These are phyloP conservation scores for Tulasnella calospora DNA, from an alignment of 768 basidiomycete species.

Conservation along the genomic window DNA sequence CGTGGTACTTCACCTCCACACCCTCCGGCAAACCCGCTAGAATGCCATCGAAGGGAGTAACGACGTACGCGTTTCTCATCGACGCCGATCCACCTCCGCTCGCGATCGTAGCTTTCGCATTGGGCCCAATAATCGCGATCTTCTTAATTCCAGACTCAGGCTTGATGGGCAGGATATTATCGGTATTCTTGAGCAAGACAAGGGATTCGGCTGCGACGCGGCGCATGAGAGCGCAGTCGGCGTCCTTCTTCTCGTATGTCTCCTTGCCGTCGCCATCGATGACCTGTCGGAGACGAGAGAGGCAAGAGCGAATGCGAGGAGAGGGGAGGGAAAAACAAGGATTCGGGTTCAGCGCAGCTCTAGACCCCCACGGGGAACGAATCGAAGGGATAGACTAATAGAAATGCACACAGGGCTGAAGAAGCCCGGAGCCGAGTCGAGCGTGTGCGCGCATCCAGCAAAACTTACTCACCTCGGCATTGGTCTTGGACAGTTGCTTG, in stretches of 20 bases:
- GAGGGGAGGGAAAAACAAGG: conserved; percentile 31
- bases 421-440: conserved; percentile 32
- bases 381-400: conserved; percentile 38
- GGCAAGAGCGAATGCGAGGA: conserved; percentile 44
- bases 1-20: conserved; percentile 50
- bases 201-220: conserved; percentile 51
- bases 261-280: conserved; percentile 56
- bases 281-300: conserved; percentile 33
- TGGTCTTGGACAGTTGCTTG: conserved; percentile 58
- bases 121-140: conserved; percentile 64
- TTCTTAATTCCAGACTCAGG: conserved; percentile 38
- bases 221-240: conserved; percentile 55
- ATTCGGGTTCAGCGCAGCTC: conserved; percentile 34
- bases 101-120: conserved; percentile 58
- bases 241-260: conserved; percentile 56
- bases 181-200: conserved; percentile 61
- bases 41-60: conserved; percentile 62
- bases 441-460: conserved; percentile 33
- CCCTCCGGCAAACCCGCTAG: conserved; percentile 46
- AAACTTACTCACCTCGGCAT: conserved; percentile 55
- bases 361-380: not conserved
- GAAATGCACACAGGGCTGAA: not conserved
- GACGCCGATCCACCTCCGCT: conserved; percentile 70
- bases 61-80: conserved; percentile 53
- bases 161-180: conserved; percentile 49